A percentile compares a stretch with the other conserved stretches of the same genome.
These are phyloP conservation scores for Candida silvicultrix DNA, from an alignment of 805 yeast genomes.

Conservation along the genomic window DNA sequence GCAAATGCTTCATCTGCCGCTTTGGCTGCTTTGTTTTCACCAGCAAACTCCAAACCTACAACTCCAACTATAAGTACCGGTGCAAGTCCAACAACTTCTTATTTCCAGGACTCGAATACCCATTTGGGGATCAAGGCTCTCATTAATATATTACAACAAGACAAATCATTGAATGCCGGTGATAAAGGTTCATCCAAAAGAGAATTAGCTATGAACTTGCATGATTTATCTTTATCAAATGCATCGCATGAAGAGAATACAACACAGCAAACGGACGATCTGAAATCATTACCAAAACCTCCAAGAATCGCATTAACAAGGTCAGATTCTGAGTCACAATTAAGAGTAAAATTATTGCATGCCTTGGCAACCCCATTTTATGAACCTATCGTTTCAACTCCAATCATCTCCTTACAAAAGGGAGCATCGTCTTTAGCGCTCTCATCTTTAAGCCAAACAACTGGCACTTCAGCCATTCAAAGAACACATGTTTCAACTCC, in stretches of 20 bases:
- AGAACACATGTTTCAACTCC: background rate
- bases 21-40: constrained; percentile 26
- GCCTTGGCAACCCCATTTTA: constrained; percentile 65
- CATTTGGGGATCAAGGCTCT: constrained; percentile 34
- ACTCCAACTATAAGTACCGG: constrained; percentile 1
- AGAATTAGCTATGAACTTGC: constrained; percentile 44
- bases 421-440: constrained; percentile 26
- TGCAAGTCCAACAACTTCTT: background rate
- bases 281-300: background rate
- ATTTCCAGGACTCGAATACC: constrained; percentile 1
- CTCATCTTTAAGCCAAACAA: constrained; percentile 15
- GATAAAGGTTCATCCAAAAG: constrained; percentile 27
- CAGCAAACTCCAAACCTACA: constrained; percentile 2
- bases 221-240: constrained; percentile 47
- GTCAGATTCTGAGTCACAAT: constrained; percentile 13
- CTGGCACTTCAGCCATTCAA: background rate
- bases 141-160: constrained; percentile 39
- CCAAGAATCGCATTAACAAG: background rate
- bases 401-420: constrained; percentile 18
- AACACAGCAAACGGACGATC: background rate
- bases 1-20: constrained; percentile 37
- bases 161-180: constrained; percentile 9
- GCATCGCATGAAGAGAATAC: constrained; percentile 6
- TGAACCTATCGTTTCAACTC: constrained; percentile 21
- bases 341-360: constrained; percentile 40